Evolutionary conservation across 129 eudicot genomes (phyloP).

Genomic region (Escallonia rubra): DNA sequence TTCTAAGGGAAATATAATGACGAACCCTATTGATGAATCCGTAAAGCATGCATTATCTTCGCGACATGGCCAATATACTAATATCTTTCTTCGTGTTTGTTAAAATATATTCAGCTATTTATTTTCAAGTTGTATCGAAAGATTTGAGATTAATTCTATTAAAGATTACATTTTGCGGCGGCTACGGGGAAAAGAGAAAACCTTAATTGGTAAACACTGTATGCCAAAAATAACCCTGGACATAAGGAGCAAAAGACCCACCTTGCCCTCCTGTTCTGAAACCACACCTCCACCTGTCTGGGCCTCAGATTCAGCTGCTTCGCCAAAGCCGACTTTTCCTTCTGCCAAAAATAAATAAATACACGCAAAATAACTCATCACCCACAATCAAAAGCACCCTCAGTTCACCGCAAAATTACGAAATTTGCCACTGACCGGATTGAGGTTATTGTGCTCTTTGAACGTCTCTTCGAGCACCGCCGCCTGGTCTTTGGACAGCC

Average conservation of each 20-base stretch:
- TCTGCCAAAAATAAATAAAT: conserved; percentile 33
- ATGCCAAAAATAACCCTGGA: conserved; percentile 21
- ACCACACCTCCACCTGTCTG: conserved; percentile 99
- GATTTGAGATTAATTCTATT: too few relatives aligned
- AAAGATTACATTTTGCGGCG: too few relatives aligned
- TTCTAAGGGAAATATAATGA: too few relatives aligned
- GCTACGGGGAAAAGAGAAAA: too few relatives aligned
- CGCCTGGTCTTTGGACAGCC: conserved; percentile 87
- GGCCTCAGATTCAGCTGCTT: conserved; percentile 77
- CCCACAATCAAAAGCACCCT: too few relatives aligned
- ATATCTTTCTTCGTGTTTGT: too few relatives aligned
- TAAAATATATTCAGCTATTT: too few relatives aligned
- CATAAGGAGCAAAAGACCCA: conserved; percentile 19
- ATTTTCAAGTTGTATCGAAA: too few relatives aligned
- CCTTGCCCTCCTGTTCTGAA: conserved; percentile 97
- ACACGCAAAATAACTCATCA: neutral
- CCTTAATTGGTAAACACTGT: neutral
- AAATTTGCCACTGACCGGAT: conserved; percentile 55
- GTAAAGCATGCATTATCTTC: too few relatives aligned
- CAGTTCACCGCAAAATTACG: too few relatives aligned
- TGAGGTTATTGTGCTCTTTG: conserved; percentile 92
- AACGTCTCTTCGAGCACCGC: conserved; percentile 92
- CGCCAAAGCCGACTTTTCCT: conserved; percentile 81
- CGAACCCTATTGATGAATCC: too few relatives aligned
- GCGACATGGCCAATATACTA: too few relatives aligned